Percentiles rank a stretch among this genome's conserved stretches.
Conservation (phyloP, 257 asterid species). For the Penstemon davidsonii region DNA sequence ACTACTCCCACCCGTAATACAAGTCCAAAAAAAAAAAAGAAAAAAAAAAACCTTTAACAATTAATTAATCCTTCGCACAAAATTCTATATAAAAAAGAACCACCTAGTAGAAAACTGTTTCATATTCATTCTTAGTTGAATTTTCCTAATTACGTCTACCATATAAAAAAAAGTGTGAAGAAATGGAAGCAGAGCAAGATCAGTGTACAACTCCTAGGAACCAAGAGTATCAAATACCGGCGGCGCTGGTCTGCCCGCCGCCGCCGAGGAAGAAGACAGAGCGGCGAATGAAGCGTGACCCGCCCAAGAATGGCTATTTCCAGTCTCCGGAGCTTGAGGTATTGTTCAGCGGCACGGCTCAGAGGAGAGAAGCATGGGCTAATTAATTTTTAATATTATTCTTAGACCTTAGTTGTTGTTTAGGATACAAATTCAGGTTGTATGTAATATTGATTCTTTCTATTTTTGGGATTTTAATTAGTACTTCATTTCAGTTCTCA, state of each 20-base stretch:
- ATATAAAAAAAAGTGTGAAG: background rate
- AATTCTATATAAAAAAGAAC: conserved; percentile 14
- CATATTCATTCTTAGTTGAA: background rate
- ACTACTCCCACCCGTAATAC: background rate
- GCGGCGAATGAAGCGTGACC: conserved; percentile 30
- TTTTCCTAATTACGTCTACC: background rate
- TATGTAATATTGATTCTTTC: no score
- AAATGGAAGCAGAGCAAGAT: conserved; percentile 51
- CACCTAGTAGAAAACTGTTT: background rate
- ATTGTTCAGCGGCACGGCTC: conserved; percentile 34
- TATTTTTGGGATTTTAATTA: no score
- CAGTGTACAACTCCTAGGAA: conserved; percentile 70
- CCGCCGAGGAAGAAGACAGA: conserved; percentile 59
- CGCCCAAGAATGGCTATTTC: conserved; percentile 55
- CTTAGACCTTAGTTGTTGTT: no score
- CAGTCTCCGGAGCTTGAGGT: conserved; percentile 59
- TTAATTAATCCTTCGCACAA: background rate
- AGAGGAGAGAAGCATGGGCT: no score
- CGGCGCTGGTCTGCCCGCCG: conserved; percentile 51
- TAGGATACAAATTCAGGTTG: no score
- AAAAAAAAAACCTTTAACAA: background rate
- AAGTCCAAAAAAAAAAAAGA: background rate
- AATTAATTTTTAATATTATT: no score
- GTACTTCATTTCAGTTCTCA: no score
- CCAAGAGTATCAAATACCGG: conserved; percentile 45